phyloP scores from a whole-genome alignment of 2,329 filamentous ascomycete species.

The Fusarium nodosum region DNA sequence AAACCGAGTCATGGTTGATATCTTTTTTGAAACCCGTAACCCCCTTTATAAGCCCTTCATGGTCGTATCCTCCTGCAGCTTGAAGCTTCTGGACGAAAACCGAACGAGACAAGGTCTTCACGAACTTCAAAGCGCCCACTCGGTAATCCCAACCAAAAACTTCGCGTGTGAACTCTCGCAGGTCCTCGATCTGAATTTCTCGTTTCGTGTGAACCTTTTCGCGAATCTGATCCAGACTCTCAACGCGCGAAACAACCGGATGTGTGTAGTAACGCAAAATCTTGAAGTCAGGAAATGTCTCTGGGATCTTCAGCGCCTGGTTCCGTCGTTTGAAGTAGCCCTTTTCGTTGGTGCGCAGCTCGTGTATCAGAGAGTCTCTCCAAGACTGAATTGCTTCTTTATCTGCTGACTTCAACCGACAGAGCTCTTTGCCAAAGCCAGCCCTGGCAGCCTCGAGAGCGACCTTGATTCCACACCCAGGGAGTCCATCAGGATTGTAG shows the following conservation, averaged over 20 bases:
- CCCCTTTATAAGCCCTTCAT: conserved; percentile 70
- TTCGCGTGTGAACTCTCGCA: conserved; percentile 81
- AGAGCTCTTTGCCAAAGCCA: conserved; percentile 85
- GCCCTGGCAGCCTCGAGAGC: conserved; percentile 92
- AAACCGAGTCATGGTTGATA: conserved; percentile 78
- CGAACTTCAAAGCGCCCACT: conserved; percentile 85
- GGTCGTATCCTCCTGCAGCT: conserved; percentile 33
- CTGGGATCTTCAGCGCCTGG: conserved; percentile 79
- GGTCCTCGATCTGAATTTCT: conserved; percentile 57
- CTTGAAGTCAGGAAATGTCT: conserved; percentile 82
- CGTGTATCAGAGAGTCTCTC: conserved; percentile 78
- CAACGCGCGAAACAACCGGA: conserved; percentile 82
- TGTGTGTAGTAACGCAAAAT: conserved; percentile 89
- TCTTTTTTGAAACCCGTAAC: conserved; percentile 79
- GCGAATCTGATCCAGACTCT: conserved; percentile 49
- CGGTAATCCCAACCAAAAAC: conserved; percentile 89
- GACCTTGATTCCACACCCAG: conserved; percentile 87
- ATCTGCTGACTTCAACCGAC: conserved; percentile 72
- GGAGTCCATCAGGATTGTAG: conserved; percentile 89
- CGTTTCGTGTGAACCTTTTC: conserved; percentile 45
- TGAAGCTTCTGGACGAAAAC: conserved; percentile 74
- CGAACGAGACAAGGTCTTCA: conserved; percentile 82
- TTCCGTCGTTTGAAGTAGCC: conserved; percentile 84
- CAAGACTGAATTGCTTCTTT: conserved; percentile 72
- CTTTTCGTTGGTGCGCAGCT: conserved; percentile 86